Evolutionary conservation across 306 rosid species (phyloP).

Genomic region (Boehmeria nivea): DNA sequence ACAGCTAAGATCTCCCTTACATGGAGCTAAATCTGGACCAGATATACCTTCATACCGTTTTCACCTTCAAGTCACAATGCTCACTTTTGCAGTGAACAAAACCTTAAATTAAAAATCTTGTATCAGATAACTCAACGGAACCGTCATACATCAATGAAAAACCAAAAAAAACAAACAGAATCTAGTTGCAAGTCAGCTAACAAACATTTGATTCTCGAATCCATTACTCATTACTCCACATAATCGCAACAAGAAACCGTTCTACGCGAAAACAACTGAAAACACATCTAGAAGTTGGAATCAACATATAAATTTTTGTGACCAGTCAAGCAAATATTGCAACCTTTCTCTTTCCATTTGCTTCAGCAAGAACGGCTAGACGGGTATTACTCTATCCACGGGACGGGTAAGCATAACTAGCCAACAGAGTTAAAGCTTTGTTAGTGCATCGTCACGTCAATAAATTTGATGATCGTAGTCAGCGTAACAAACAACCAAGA

Average conservation of each 20-base stretch:
- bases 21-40: too few species aligned
- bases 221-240: neutral
- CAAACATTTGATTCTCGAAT: neutral
- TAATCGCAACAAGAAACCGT: neutral
- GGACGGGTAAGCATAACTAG: slow-evolving; percentile 11
- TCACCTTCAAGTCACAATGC: too few species aligned
- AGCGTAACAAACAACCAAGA: neutral
- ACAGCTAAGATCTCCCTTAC: too few species aligned
- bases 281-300: neutral
- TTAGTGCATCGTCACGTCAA: neutral
- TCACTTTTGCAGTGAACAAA: too few species aligned
- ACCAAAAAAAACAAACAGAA: neutral
- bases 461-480: neutral
- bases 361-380: slow-evolving; percentile 8
- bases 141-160: neutral
- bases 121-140: neutral
- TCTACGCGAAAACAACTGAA: neutral
- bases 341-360: slow-evolving; percentile 7
- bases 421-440: slow-evolving; percentile 12
- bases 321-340: slow-evolving; percentile 2
- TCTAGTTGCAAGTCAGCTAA: neutral
- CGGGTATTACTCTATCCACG: slow-evolving; percentile 12
- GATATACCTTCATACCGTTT: too few species aligned
- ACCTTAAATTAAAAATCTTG: too few species aligned
- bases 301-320: neutral